These are phyloP conservation scores for Ascocoryne sarcoides DNA, from an alignment of 2,329 filamentous ascomycete species.

Conservation along the genomic window DNA sequence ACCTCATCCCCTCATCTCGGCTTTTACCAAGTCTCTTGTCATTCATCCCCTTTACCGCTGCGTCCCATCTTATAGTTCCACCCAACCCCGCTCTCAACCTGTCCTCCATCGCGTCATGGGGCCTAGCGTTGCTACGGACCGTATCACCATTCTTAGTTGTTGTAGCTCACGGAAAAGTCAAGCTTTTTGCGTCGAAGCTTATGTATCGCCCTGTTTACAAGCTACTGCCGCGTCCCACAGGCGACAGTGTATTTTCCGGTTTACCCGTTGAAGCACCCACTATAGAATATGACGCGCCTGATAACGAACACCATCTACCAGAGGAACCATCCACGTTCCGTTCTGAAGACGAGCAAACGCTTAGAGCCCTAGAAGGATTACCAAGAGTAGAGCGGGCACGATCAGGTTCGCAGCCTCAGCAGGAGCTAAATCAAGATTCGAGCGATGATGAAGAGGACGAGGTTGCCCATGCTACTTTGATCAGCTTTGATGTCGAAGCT, in stretches of 20 bases:
- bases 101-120: constrained; percentile 14
- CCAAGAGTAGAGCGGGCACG: constrained; percentile 14
- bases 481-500: constrained; percentile 29
- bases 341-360: constrained; percentile 20
- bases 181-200: constrained; percentile 15
- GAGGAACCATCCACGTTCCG: not conserved
- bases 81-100: constrained; percentile 7
- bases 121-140: constrained; percentile 10
- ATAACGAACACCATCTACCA: constrained; percentile 5
- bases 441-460: constrained; percentile 27
- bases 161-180: constrained; percentile 18
- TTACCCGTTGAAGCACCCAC: constrained; percentile 10
- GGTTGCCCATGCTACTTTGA: constrained; percentile 24
- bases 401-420: constrained; percentile 4
- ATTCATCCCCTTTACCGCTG: constrained; percentile 23
- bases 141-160: constrained; percentile 22
- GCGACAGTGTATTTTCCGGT: constrained; percentile 23
- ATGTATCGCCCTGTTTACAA: constrained; percentile 26
- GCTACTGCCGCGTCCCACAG: constrained; percentile 23
- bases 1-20: constrained; percentile 18
- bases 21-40: constrained; percentile 19
- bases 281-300: constrained; percentile 19
- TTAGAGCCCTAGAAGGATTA: constrained; percentile 26
- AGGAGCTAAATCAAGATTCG: constrained; percentile 17
- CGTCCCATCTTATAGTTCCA: constrained; percentile 21